A percentile compares a stretch with the other conserved stretches of the same genome.
Conservation (phyloP, 2,329 filamentous ascomycete genomes). For the Microsporum canis region DNA sequence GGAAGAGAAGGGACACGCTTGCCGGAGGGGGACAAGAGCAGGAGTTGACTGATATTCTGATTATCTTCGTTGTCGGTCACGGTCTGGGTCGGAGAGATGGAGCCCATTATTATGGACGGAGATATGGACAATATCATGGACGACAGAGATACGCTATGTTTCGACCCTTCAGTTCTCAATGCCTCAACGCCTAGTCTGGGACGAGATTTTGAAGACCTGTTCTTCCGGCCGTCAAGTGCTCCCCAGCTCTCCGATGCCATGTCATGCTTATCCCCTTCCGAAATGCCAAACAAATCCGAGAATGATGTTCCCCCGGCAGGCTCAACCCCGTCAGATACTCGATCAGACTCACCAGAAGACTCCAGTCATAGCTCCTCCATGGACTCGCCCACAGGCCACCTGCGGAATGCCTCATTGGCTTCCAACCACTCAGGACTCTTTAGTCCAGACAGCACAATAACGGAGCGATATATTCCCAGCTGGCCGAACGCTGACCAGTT, state of each 20-base stretch:
- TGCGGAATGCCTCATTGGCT: conserved; percentile 31
- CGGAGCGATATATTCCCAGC: conserved; percentile 23
- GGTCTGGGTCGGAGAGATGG: conserved; percentile 16
- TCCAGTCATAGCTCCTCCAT: conserved; percentile 35
- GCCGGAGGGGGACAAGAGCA: not conserved
- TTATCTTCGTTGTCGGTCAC: not conserved
- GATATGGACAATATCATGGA: conserved; percentile 33
- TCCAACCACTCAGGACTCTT: conserved; percentile 32
- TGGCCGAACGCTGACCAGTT: conserved; percentile 30
- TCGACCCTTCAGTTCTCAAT: conserved; percentile 22
- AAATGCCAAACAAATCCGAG: conserved; percentile 7
- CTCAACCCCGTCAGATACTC: conserved; percentile 28
- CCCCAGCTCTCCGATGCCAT: conserved; percentile 9
- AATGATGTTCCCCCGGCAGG: conserved; percentile 15
- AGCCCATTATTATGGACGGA: conserved; percentile 34
- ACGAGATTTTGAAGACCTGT: conserved; percentile 11
- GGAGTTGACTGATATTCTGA: no score
- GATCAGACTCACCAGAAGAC: conserved; percentile 36
- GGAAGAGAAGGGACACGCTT: not conserved
- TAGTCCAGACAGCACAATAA: conserved; percentile 10
- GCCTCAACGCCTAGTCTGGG: conserved; percentile 17
- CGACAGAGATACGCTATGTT: conserved; percentile 34
- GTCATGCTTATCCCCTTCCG: conserved; percentile 10
- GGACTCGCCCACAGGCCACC: conserved; percentile 32
- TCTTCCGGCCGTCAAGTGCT: conserved; percentile 10